phyloP scores from a whole-genome alignment of 495 filamentous ascomycete species.

The Tuber aestivum region DNA sequence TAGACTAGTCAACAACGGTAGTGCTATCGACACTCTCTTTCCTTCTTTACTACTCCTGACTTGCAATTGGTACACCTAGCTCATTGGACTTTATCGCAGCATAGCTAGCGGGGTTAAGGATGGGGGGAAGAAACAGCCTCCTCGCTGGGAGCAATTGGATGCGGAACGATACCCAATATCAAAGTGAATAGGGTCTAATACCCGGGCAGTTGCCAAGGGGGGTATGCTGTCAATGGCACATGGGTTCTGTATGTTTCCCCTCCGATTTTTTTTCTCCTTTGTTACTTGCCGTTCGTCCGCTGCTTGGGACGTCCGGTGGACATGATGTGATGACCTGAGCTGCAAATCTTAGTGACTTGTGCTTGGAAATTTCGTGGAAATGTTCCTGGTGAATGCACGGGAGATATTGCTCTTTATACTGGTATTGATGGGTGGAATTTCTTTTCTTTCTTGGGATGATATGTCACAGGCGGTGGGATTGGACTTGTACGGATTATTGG shows the following conservation, averaged over 20 bases:
- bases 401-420: too few species aligned
- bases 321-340: not conserved
- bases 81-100: not conserved
- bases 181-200: constrained; percentile 13
- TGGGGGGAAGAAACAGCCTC: not conserved
- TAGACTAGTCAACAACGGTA: not conserved
- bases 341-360: not conserved
- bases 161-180: constrained; percentile 14
- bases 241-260: not conserved
- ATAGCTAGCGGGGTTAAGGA: not conserved
- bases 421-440: too few species aligned
- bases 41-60: not conserved
- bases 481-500: not conserved
- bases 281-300: not conserved
- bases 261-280: not conserved
- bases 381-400: too few species aligned
- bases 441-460: too few species aligned
- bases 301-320: not conserved
- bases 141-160: not conserved
- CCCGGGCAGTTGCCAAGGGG: constrained; percentile 18
- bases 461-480: not conserved
- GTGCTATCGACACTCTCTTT: not conserved
- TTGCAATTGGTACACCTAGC: not conserved
- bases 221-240: not conserved
- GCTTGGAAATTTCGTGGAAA: too few species aligned